phyloP scores from a whole-genome alignment of 345 rosid genomes.

The Salix dunnii region DNA sequence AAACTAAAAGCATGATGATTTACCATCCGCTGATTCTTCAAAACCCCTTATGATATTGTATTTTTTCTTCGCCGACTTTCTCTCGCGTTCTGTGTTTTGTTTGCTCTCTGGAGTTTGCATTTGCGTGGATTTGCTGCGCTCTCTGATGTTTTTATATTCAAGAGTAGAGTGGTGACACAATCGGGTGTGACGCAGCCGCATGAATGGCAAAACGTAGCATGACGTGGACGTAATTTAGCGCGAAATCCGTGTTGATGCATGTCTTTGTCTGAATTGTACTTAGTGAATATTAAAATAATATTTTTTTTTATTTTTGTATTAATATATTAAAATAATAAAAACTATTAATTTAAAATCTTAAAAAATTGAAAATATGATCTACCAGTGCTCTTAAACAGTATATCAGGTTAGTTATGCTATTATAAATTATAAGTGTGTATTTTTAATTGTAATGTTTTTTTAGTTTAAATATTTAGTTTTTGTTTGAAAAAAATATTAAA shows the following conservation, averaged over 20 bases:
- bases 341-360: no score
- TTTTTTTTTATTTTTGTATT: no score
- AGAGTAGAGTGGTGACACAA: background rate
- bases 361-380: no score
- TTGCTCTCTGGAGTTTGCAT: background rate
- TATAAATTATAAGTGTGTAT: no score
- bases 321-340: no score
- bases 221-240: background rate
- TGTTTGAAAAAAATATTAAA: no score
- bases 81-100: background rate
- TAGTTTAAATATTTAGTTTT: no score
- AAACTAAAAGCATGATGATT: background rate
- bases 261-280: no score
- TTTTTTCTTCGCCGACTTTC: background rate
- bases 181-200: background rate
- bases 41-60: background rate
- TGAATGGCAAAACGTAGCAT: background rate
- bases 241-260: background rate
- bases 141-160: background rate
- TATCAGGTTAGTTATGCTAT: no score
- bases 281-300: no score
- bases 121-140: background rate
- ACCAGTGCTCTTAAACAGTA: no score
- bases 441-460: no score
- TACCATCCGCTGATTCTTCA: background rate